phyloP scores from a whole-genome alignment of 805 yeast species.

The Candida montana region DNA sequence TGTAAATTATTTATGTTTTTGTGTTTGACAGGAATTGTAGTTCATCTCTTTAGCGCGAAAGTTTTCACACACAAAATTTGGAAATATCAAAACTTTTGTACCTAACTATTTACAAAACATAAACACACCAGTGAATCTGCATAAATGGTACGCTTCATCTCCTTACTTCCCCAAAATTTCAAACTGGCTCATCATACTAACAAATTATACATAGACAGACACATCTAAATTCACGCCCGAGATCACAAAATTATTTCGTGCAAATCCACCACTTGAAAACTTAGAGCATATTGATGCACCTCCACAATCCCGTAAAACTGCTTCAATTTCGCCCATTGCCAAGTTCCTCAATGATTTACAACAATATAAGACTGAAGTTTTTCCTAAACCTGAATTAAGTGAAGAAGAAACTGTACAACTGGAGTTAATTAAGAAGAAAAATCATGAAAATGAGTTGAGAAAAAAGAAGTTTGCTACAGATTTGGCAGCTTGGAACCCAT shows the following conservation, averaged over 20 bases:
- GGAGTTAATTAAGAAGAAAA: conserved; percentile 24
- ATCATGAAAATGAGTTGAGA: conserved; percentile 19
- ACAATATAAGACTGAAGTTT: conserved; percentile 21
- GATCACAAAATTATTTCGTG: conserved; percentile 34
- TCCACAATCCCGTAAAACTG: conserved; percentile 15
- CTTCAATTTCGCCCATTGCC: conserved; percentile 16
- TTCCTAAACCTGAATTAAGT: conserved; percentile 11
- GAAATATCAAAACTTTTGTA: too few species aligned
- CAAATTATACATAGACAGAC: conserved; percentile 19
- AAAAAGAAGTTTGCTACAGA: conserved; percentile 31
- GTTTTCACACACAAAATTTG: too few species aligned
- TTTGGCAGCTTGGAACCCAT: conserved; percentile 47
- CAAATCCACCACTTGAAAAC: conserved; percentile 19
- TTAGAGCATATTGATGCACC: conserved; percentile 18
- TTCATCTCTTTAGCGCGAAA: too few species aligned
- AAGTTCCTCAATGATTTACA: conserved; percentile 24
- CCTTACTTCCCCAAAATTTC: background rate
- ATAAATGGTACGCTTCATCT: background rate
- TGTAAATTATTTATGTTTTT: too few species aligned
- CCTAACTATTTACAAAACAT: too few species aligned
- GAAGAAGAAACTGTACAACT: conserved; percentile 29
- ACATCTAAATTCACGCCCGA: conserved; percentile 35
- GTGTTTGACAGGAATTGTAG: too few species aligned
- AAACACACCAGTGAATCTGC: too few species aligned
- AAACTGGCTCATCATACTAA: background rate